Percentiles rank a stretch among this genome's conserved stretches.
Evolutionary conservation across 176 grass and related monocot species (phyloP).

Genomic region (Aegilops tauschii): DNA sequence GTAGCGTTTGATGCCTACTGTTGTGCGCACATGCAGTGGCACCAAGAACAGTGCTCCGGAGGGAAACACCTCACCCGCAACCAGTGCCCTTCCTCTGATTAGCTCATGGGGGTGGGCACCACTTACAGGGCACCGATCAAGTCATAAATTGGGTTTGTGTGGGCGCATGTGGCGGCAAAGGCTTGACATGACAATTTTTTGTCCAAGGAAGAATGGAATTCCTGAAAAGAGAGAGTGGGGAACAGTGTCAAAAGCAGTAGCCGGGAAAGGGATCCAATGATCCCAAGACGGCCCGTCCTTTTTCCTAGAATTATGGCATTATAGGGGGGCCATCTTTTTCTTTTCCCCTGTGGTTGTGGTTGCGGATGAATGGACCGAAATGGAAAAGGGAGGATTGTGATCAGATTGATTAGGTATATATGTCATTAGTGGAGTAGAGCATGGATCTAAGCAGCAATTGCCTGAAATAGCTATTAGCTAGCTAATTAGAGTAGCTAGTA

Average conservation of each 20-base stretch:
- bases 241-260: conserved; percentile 46
- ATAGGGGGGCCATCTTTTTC: too few species aligned
- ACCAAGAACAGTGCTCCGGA: conserved; percentile 54
- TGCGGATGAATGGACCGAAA: background rate
- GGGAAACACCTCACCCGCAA: conserved; percentile 50
- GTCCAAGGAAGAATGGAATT: conserved; percentile 9
- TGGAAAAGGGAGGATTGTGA: background rate
- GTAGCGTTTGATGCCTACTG: conserved; percentile 9
- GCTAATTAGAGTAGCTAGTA: background rate
- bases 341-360: background rate
- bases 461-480: background rate
- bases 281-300: conserved; percentile 31
- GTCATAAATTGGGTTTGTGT: conserved; percentile 27
- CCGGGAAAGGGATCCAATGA: conserved; percentile 56
- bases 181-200: conserved; percentile 61
- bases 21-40: conserved; percentile 30
- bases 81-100: background rate
- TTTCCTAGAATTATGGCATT: conserved; percentile 17
- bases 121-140: conserved; percentile 26
- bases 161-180: conserved; percentile 59
- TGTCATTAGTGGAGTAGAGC: conserved; percentile 28
- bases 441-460: background rate
- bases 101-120: background rate
- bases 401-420: conserved; percentile 18
- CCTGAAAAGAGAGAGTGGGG: background rate